phyloP scores from a whole-genome alignment of 345 rosid species.

The Luvunga scandens region DNA sequence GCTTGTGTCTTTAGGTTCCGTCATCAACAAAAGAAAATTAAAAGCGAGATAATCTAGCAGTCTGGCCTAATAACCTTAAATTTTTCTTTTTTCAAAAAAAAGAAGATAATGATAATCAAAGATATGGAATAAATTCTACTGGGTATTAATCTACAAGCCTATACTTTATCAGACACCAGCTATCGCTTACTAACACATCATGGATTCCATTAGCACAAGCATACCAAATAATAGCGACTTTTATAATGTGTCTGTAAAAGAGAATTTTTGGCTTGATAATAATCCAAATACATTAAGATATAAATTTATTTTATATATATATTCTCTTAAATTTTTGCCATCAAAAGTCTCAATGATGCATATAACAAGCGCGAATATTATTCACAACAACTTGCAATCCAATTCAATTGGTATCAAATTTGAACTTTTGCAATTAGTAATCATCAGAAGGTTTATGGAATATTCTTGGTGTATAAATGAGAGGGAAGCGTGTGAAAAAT shows the following conservation, averaged over 20 bases:
- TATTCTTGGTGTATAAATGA: constrained; percentile 8
- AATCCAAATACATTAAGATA: too few species aligned
- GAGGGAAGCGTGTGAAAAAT: not conserved
- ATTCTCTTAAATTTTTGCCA: not conserved
- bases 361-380: too few species aligned
- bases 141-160: constrained; percentile 17
- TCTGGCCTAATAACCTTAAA: not conserved
- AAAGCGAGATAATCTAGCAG: not conserved
- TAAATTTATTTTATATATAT: too few species aligned
- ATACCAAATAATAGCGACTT: not conserved
- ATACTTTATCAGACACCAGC: constrained; percentile 29
- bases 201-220: constrained; percentile 24
- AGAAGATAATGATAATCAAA: not conserved
- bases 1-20: not conserved
- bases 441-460: constrained; percentile 12
- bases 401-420: not conserved
- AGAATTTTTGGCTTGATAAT: not conserved
- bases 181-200: constrained; percentile 16
- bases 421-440: not conserved
- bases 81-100: not conserved
- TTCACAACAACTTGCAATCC: not conserved
- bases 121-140: constrained; percentile 33
- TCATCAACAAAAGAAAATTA: constrained; percentile 12
- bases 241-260: not conserved
- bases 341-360: not conserved